These are phyloP conservation scores for Debaryomyces hansenii DNA, from an alignment of 805 yeast genomes.

Conservation along the genomic window DNA sequence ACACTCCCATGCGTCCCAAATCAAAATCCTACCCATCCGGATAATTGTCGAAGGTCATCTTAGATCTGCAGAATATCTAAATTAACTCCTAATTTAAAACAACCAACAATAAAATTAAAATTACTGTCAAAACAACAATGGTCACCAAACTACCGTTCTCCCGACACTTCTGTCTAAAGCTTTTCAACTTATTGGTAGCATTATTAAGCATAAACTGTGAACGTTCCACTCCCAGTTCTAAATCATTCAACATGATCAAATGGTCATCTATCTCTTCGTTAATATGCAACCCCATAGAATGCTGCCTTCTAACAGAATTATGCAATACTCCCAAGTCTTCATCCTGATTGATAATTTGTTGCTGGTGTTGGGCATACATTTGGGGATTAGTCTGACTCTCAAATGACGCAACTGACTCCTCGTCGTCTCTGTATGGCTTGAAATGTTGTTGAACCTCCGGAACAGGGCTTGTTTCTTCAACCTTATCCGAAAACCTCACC, in stretches of 20 bases:
- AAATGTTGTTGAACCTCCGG: constrained; percentile 30
- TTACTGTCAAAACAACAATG: constrained; percentile 39
- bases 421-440: constrained; percentile 37
- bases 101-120: constrained; percentile 38
- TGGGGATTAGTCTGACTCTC: constrained; percentile 35
- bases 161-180: constrained; percentile 31
- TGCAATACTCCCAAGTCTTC: constrained; percentile 34
- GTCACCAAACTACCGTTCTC: constrained; percentile 47
- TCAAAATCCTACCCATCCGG: too few relatives aligned
- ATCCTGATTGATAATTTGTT: constrained; percentile 39
- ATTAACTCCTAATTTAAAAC: constrained; percentile 31
- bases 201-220: constrained; percentile 30
- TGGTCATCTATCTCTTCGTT: constrained; percentile 43
- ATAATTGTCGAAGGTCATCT: too few relatives aligned
- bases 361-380: constrained; percentile 44
- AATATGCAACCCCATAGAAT: constrained; percentile 38
- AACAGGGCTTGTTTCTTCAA: constrained; percentile 19
- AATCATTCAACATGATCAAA: constrained; percentile 38
- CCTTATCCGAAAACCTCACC: constrained; percentile 40
- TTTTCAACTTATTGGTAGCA: constrained; percentile 29
- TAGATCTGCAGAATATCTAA: too few relatives aligned
- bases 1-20: too few relatives aligned
- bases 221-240: constrained; percentile 41
- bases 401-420: constrained; percentile 18
- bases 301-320: constrained; percentile 34